A percentile compares a stretch with the other conserved stretches of the same genome.
These are phyloP conservation scores for Syncephalastrum contaminatum DNA, from an alignment of 371 early-diverging fungal species.

Conservation along the genomic window DNA sequence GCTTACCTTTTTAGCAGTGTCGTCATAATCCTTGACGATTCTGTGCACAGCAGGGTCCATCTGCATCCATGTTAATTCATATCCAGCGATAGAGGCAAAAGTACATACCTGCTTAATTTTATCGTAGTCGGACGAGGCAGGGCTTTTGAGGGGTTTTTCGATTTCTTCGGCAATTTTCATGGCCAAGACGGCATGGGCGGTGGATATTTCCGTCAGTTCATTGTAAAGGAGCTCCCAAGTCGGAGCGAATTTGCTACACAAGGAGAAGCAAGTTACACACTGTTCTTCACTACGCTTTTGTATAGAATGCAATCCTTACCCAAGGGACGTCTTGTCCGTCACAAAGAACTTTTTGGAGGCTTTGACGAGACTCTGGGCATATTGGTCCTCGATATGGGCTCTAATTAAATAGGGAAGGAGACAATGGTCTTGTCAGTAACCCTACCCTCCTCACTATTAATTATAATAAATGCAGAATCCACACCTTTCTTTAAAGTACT, in stretches of 20 bases:
- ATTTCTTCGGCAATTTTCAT: conserved; percentile 42
- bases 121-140: conserved; percentile 13
- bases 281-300: neutral
- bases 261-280: neutral
- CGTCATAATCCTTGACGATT: conserved; percentile 44
- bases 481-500: conserved; percentile 53
- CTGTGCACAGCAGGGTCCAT: conserved; percentile 37
- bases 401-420: conserved; percentile 8
- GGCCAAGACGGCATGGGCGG: conserved; percentile 41
- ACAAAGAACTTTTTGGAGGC: conserved; percentile 47
- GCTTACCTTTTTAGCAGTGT: conserved; percentile 21
- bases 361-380: conserved; percentile 46
- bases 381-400: conserved; percentile 49
- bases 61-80: conserved; percentile 8
- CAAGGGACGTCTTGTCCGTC: conserved; percentile 36
- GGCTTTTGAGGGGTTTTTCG: conserved; percentile 31
- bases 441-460: no score
- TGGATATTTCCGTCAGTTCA: conserved; percentile 43
- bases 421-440: no score
- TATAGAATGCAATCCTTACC: conserved; percentile 27
- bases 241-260: conserved; percentile 22
- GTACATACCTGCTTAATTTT: conserved; percentile 16
- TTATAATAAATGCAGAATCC: neutral
- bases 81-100: neutral
- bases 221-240: conserved; percentile 41